Evolutionary conservation across 2,329 filamentous ascomycete genomes (phyloP), one percentile per base, ranked within the genome.

Genomic region (Ilyonectria sp.): DNA sequence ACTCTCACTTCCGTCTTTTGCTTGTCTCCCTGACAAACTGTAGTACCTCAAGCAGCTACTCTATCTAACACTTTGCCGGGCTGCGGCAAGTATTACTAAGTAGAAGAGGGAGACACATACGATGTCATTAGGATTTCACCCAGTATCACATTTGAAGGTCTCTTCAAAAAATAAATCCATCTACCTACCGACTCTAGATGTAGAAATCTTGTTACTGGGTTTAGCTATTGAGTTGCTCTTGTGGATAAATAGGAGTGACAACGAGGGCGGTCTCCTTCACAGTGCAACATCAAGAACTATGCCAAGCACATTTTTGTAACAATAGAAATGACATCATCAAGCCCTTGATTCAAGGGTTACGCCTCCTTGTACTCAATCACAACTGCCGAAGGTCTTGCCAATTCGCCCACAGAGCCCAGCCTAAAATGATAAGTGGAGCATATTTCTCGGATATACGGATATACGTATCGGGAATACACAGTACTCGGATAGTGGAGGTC

Each of bases 71-170:
- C 46, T 9, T 6, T 49, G 46, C 17, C n/a, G 5, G 21, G 21
- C 19, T 49, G 46, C 46, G 46, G 46, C 6, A 49, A 49, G 11
- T 49, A 49, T 49, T 49, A 49, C 19, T 17, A 49, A 26, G 46
- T 49, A 13, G 46, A 21, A 13, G 46, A 49, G 46, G 19, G 21
- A 49, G 46, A 49, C 46, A 29, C 21, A 17, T 49, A 3, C 11
- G 46, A 23, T 15, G n/a, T 49, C 1, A 49, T 49, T 49, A n/a
- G 2, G 6, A 9, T 49, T 21, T n/a, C 46, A 49, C 3, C 29
- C 19, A 13, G 21, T 10, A 10, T 49, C n/a, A 49, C 21, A 6
- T 49, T 49, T 23, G 46, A 26, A 4, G 11, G n/a, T 17, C 21
- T 13, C 21, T 49, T 49, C 46, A 49, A 49, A 11, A n/a, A 6